Evolutionary conservation across 768 basidiomycete species (phyloP).

Genomic region (Tylopilus felleus): DNA sequence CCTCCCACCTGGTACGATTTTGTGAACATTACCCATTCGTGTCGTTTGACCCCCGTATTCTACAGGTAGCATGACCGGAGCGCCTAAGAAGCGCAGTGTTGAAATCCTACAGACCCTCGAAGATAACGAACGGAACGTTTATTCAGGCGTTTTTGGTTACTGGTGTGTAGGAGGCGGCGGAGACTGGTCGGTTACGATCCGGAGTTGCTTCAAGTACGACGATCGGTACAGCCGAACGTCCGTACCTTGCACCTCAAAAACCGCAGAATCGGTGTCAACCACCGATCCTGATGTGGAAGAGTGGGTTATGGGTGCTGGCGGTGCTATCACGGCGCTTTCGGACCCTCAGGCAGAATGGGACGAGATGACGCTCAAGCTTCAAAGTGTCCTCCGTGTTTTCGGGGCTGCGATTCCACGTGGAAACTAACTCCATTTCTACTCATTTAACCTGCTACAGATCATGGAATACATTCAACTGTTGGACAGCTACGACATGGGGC

Average conservation of each 20-base stretch:
- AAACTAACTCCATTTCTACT: constrained; percentile 9
- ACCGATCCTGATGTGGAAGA: constrained; percentile 38
- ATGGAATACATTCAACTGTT: constrained; percentile 24
- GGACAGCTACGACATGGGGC: neutral
- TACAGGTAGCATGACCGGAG: constrained; percentile 94
- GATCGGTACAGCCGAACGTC: constrained; percentile 23
- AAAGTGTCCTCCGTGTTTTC: constrained; percentile 70
- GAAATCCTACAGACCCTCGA: constrained; percentile 85
- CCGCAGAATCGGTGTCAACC: constrained; percentile 10
- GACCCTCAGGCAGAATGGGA: constrained; percentile 89
- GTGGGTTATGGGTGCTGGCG: constrained; percentile 89
- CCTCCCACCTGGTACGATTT: constrained; percentile 74
- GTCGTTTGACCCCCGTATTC: neutral
- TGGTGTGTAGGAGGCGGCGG: constrained; percentile 85
- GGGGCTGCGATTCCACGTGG: constrained; percentile 32
- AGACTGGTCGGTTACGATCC: constrained; percentile 93
- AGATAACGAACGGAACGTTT: constrained; percentile 65
- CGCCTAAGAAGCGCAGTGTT: constrained; percentile 91
- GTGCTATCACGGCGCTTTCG: constrained; percentile 92
- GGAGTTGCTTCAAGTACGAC: constrained; percentile 82
- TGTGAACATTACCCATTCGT: neutral
- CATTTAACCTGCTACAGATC: constrained; percentile 7
- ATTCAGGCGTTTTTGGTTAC: constrained; percentile 93
- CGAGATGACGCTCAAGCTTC: constrained; percentile 86
- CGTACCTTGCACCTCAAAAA: constrained; percentile 8